These are phyloP conservation scores for Triticum monococcum DNA, from an alignment of 176 grass and related monocot species.

Conservation along the genomic window DNA sequence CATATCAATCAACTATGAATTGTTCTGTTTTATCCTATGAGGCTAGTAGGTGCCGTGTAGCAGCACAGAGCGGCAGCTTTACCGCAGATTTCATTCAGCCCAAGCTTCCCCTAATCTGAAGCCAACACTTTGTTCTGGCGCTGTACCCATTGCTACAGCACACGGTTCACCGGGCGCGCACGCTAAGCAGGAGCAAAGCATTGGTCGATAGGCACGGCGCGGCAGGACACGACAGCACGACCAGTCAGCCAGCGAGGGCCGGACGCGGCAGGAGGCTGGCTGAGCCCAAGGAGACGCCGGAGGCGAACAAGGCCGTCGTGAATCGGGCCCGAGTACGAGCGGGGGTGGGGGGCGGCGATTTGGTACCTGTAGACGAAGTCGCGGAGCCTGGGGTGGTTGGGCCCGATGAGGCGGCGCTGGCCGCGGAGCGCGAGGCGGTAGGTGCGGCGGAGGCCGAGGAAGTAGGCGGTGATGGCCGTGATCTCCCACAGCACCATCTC, in stretches of 20 bases:
- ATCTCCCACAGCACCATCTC: conserved; percentile 96
- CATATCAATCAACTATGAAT: background rate
- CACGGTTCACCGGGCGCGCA: background rate
- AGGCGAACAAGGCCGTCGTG: background rate
- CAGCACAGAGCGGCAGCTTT: background rate
- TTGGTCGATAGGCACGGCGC: background rate
- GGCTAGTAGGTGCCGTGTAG: background rate
- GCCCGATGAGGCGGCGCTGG: conserved; percentile 78
- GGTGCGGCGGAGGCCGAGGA: conserved; percentile 74
- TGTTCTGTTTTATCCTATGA: background rate
- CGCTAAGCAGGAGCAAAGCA: background rate
- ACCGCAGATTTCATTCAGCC: background rate
- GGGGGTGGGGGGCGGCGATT: background rate
- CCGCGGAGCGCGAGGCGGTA: conserved; percentile 83
- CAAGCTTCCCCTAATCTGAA: background rate
- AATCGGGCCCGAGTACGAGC: background rate
- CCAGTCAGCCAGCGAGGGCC: background rate
- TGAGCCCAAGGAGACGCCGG: background rate
- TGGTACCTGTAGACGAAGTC: conserved; percentile 65
- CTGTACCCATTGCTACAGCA: background rate
- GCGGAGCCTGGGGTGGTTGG: conserved; percentile 65
- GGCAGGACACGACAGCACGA: background rate
- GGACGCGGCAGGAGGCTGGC: background rate
- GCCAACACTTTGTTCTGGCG: background rate
- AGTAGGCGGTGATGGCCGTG: conserved; percentile 92